These are phyloP conservation scores for Aphanomyces euteiches DNA, from an alignment of 352 stramenopile species.

Conservation along the genomic window DNA sequence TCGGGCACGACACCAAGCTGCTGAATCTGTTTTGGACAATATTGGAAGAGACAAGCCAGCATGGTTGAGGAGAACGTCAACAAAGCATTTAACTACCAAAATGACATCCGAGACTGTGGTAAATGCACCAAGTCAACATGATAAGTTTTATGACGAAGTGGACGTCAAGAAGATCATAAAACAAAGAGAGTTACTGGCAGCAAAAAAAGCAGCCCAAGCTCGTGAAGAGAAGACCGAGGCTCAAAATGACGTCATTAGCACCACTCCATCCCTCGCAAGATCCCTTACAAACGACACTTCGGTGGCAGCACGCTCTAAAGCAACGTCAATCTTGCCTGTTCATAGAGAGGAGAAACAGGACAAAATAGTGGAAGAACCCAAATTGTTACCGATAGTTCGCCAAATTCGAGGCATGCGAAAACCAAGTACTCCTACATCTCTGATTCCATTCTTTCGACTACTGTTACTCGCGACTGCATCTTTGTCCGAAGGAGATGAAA, in stretches of 20 bases:
- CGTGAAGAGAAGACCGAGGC: not conserved
- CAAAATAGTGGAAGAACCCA: not conserved
- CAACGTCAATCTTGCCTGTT: not conserved
- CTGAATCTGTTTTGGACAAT: constrained; percentile 1
- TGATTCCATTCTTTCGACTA: constrained; percentile 80
- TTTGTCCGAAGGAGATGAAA: constrained; percentile 40
- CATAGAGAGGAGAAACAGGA: not conserved
- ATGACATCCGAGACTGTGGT: not conserved
- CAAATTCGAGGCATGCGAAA: constrained; percentile 82
- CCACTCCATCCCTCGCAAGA: no score
- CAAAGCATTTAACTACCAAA: constrained; percentile 18
- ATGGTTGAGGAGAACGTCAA: not conserved
- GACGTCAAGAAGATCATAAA: constrained; percentile 10
- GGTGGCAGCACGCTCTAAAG: not conserved
- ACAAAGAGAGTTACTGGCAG: not conserved
- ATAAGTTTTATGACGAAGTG: constrained; percentile 27
- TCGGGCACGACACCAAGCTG: not conserved
- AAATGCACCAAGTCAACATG: not conserved
- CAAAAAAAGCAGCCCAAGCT: not conserved
- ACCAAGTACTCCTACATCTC: constrained; percentile 56
- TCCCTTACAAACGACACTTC: not conserved
- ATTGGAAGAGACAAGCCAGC: not conserved
- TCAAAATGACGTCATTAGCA: not conserved
- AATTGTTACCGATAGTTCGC: constrained; percentile 49
- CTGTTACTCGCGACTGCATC: constrained; percentile 67